Evolutionary conservation across 2,329 filamentous ascomycete species (phyloP), one percentile per base, ranked within the genome.

Genomic region (Sarocladium oryzae): DNA sequence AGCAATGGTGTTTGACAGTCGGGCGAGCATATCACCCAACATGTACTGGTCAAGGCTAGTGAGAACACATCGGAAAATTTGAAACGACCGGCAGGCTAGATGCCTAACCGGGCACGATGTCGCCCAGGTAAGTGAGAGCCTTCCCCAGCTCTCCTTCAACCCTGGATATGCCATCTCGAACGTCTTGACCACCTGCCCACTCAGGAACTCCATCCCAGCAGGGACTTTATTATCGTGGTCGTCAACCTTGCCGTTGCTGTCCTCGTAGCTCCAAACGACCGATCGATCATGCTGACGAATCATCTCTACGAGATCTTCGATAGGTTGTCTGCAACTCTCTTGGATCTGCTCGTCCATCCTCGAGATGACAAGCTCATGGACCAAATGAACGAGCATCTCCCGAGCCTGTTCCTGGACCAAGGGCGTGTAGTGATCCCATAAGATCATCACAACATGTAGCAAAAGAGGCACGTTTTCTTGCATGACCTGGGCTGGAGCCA

Each of bases 371-470:
- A 97, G 76, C 66, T 97, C 93, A 60, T 99, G 93, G 43, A 99
- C 95, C 16, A 99, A 78, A 71, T 99, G 93, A 2, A 99, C 91
- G 15, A 99, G 79, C 91, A 99, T 96, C 68, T 99, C 93, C 46
- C 91, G 84, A 26, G 95, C 91, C 66, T 99, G 92, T 58, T 97
- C 93, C 66, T 97, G 92, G 1, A 99, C 93, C 10, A 96, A 80
- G 2, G 89, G 84, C 1, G 89, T 96, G 61, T 99, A 96, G 62
- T 97, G 92, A 65, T 99, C 95, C 93, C 93, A 99, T 2, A 97
- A 78, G 3, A 97, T 89, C 11, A 92, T 85, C 4, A 96, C 85
- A 8, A 96, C 88, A 66, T 99, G 93, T 13, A 99, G 73, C 18
- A 99, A 74, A 23, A 95, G 79, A 1, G 92, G 89, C 2, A 97